phyloP scores from a whole-genome alignment of 2,329 filamentous ascomycete species.

The Helicocarpus griseus region DNA sequence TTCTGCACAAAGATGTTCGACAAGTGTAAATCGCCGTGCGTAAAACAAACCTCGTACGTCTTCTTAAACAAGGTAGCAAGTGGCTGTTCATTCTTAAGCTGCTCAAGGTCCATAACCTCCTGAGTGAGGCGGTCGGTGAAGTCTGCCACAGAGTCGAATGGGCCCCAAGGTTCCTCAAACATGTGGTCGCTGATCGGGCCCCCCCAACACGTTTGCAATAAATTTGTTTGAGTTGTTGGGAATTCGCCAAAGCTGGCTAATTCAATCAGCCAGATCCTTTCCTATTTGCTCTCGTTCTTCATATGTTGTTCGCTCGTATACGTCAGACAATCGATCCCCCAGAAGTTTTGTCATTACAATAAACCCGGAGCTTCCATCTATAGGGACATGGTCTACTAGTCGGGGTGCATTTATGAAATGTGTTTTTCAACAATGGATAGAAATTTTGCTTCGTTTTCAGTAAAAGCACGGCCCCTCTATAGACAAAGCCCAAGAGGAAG shows the following conservation, averaged over 20 bases:
- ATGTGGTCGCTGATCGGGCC: constrained; percentile 9
- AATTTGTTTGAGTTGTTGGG: constrained; percentile 2
- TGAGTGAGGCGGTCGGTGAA: constrained; percentile 7
- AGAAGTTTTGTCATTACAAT: constrained; percentile 11
- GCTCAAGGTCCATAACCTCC: not conserved
- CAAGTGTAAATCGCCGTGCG: constrained; percentile 9
- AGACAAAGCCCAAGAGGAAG: constrained; percentile 11
- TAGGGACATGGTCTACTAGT: constrained; percentile 6
- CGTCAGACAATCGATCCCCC: constrained; percentile 1
- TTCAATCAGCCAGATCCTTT: constrained; percentile 7
- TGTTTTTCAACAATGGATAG: constrained; percentile 9
- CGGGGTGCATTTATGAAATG: constrained; percentile 8
- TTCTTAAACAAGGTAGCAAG: constrained; percentile 7
- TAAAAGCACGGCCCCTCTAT: constrained; percentile 5
- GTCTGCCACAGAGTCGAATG: constrained; percentile 6
- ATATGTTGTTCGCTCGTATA: constrained; percentile 9
- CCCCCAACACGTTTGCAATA: constrained; percentile 8
- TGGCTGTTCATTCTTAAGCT: not conserved
- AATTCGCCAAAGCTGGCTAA: constrained; percentile 7
- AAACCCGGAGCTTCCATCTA: constrained; percentile 5
- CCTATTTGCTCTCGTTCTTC: constrained; percentile 9
- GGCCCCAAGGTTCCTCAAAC: constrained; percentile 2
- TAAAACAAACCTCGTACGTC: constrained; percentile 9
- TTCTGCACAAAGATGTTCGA: constrained; percentile 6
- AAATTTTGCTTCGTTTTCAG: constrained; percentile 10